Evolutionary conservation across 805 yeast species (phyloP), one percentile per base, ranked within the genome.

Genomic region (Candida silvicultrix): DNA sequence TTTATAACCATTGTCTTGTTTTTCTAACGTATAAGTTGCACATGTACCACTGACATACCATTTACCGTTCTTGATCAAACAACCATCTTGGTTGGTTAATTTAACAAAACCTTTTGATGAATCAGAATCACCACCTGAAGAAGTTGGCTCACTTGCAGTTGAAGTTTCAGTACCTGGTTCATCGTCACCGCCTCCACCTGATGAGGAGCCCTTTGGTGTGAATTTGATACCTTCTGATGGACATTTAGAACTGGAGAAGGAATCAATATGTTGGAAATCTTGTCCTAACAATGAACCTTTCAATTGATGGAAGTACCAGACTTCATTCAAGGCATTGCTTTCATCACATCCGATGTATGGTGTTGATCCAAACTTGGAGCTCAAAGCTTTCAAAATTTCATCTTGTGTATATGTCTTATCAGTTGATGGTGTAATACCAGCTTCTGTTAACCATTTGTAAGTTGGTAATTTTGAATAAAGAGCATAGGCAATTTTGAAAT

Each of bases 21-120:
- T 46, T 15, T 41, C 57, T 22, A 85, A 55, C 22, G 72, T 72
- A 66, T 73, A 90, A 5, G 84, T 80, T 5, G 97, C 98, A 64
- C 97, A 92, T 0, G 94, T 79, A 1, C 97, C 97, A 37, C 67
- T 62, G 5, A 75, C 60, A 66, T 83, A 87, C 94, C 95, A 90
- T 53, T 80, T 76, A 4, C 99, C 99, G 57, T 79, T 85, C 49
- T 85, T 78, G 57, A 90, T 92, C 48, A 92, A 67, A 65, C 96
- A 88, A 10, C 96, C 96, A 5, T 64, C 51, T 47, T 81, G 75
- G 38, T 67, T 76, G 18, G 72, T 59, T 14, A 80, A 65, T 44
- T 68, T 73, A 40, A 86, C 58, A 55, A 63, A 70, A 2, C 88
- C 89, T 41, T 60, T n/a, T n/a, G n/a, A n/a, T n/a, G n/a, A 50